phyloP scores from a whole-genome alignment of 2,329 filamentous ascomycete genomes.

The Incumbomyces lentus region DNA sequence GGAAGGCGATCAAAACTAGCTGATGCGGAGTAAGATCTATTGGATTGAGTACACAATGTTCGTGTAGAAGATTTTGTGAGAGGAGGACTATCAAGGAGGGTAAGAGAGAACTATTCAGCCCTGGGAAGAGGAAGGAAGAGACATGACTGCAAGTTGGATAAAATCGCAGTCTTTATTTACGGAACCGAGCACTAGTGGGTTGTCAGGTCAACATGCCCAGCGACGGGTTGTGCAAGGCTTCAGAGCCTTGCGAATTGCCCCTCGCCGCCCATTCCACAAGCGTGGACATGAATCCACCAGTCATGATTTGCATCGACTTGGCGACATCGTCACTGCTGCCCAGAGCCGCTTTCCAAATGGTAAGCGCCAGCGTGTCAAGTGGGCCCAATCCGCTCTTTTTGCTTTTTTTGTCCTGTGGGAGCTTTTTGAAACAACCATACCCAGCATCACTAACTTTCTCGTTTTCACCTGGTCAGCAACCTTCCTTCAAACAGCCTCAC shows the following conservation, averaged over 20 bases:
- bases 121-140: background rate
- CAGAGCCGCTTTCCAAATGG: background rate
- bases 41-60: conserved; percentile 27
- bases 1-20: conserved; percentile 25
- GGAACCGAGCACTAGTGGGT: background rate
- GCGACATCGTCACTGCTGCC: background rate
- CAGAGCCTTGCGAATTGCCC: background rate
- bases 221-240: background rate
- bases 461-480: background rate
- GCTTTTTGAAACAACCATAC: background rate
- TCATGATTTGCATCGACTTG: background rate
- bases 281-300: background rate
- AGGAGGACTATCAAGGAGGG: conserved; percentile 9
- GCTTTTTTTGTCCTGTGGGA: background rate
- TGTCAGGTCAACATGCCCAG: background rate
- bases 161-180: conserved; percentile 1
- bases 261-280: background rate
- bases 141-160: background rate
- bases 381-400: background rate
- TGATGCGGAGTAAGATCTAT: conserved; percentile 26
- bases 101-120: no score
- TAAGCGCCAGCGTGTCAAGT: conserved; percentile 2
- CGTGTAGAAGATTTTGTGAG: conserved; percentile 27
- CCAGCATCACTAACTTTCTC: background rate
- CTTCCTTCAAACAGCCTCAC: conserved; percentile 1